Evolutionary conservation across 495 filamentous ascomycete species (phyloP).

Genomic region (Penicillium subrubescens): DNA sequence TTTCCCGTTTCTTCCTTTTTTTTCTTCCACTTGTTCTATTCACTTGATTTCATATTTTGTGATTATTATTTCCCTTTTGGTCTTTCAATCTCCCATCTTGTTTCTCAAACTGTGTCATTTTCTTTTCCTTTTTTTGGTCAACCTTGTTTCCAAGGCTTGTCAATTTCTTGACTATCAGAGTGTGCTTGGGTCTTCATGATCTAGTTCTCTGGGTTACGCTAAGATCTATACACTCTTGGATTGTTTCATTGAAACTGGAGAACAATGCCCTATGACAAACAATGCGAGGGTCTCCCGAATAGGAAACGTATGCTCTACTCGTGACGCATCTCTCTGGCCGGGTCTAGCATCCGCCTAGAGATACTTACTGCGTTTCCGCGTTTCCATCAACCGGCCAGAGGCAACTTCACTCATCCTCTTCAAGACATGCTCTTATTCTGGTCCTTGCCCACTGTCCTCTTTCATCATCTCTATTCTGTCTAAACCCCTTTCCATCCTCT

Average conservation of each 20-base stretch:
- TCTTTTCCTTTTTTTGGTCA: constrained; percentile 6
- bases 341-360: constrained; percentile 8
- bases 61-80: constrained; percentile 16
- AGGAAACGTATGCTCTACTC: constrained; percentile 17
- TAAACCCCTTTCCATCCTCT: background rate
- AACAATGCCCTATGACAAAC: constrained; percentile 7
- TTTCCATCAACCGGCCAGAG: constrained; percentile 2
- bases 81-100: background rate
- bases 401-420: constrained; percentile 10
- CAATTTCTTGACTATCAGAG: background rate
- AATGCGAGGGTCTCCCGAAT: constrained; percentile 19
- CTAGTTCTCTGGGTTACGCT: constrained; percentile 3
- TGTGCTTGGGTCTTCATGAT: constrained; percentile 17
- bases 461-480: background rate
- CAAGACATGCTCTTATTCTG: constrained; percentile 19
- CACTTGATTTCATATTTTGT: constrained; percentile 7
- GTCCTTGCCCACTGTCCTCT: background rate
- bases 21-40: constrained; percentile 20
- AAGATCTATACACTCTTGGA: background rate
- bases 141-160: background rate
- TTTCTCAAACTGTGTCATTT: constrained; percentile 6
- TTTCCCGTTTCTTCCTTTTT: constrained; percentile 14
- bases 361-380: constrained; percentile 5
- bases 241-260: constrained; percentile 9
- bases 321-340: constrained; percentile 21